Evolutionary conservation across 2,329 filamentous ascomycete species (phyloP), one percentile per base, ranked within the genome.

Genomic region (Ascocoryne sarcoides): DNA sequence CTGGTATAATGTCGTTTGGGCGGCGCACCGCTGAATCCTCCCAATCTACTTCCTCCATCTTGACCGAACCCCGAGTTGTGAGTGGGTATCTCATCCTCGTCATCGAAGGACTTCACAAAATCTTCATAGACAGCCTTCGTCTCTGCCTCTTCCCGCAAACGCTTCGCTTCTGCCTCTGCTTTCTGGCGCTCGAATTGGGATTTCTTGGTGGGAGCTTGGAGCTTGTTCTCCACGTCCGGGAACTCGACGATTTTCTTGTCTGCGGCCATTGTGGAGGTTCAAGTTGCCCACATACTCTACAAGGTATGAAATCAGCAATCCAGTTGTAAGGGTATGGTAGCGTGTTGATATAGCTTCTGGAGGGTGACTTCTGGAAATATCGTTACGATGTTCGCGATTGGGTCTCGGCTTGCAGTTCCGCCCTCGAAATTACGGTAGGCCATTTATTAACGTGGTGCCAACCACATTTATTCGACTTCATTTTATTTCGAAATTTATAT

Each of bases 131-230:
- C 86, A 17, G 86, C 87, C 16, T 84, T 85, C 5, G 85, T 93
- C 64, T 95, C 89, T 50, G 82, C 86, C 55, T 82, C 83, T 62
- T 94, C 89, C 51, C 86, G 76, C 52, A 76, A 73, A 44, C 84
- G 80, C 65, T 95, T 95, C 17, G 86, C 87, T 67, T 94, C 87
- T 42, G 84, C 85, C 60, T 94, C 87, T 44, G 85, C 85, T 61
- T 84, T 87, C 61, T 93, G 84, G 53, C 82, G 81, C 65, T 95
- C 89, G 60, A 93, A 95, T 18, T 83, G 73, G 15, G 87, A 93
- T 59, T 92, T 85, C 63, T 89, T 92, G 46, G 80, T 73, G 0
- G 85, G 79, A 36, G 85, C 85, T 41, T 82, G 76, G 37, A 92
- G 77, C 63, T 93, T 94, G 37, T 79, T 74, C 42, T 82, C 76